A percentile compares a stretch with the other conserved stretches of the same genome.
Evolutionary conservation across 768 basidiomycete species (phyloP).

Genomic region (Jaapia argillacea): DNA sequence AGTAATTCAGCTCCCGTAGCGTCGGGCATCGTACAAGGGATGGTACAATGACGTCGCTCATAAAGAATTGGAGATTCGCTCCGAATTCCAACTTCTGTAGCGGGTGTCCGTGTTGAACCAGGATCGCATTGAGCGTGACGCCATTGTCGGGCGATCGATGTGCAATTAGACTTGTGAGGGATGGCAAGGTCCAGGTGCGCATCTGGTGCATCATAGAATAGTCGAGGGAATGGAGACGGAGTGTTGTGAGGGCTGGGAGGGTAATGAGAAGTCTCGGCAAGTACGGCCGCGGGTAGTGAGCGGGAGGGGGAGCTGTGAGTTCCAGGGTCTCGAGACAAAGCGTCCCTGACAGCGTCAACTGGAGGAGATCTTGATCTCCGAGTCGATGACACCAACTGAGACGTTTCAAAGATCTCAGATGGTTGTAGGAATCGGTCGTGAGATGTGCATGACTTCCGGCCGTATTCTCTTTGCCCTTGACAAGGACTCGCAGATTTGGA

Average conservation of each 20-base stretch:
- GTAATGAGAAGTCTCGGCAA: constrained; percentile 9
- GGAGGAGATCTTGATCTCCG: constrained; percentile 19
- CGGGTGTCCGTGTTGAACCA: constrained; percentile 39
- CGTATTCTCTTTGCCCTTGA: too few species aligned
- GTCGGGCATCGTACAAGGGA: constrained; percentile 37
- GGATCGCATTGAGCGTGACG: constrained; percentile 31
- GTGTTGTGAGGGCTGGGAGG: constrained; percentile 39
- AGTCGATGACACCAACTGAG: too few species aligned
- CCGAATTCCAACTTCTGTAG: constrained; percentile 50
- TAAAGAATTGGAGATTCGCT: constrained; percentile 40
- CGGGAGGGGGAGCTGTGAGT: constrained; percentile 47
- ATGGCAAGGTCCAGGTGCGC: constrained; percentile 39
- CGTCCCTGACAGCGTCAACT: constrained; percentile 32
- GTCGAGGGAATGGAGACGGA: constrained; percentile 36
- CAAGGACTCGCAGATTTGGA: too few species aligned
- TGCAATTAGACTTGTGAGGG: constrained; percentile 38
- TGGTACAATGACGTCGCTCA: constrained; percentile 34
- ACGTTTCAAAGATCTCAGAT: too few species aligned
- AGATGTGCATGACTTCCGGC: too few species aligned
- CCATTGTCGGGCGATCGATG: constrained; percentile 33
- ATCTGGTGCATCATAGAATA: constrained; percentile 44
- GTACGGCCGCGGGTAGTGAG: constrained; percentile 29
- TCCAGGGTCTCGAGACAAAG: constrained; percentile 43
- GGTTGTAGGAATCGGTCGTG: too few species aligned
- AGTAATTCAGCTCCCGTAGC: constrained; percentile 45